phyloP scores from a whole-genome alignment of 768 basidiomycete genomes.

The Pisolithus microcarpus region DNA sequence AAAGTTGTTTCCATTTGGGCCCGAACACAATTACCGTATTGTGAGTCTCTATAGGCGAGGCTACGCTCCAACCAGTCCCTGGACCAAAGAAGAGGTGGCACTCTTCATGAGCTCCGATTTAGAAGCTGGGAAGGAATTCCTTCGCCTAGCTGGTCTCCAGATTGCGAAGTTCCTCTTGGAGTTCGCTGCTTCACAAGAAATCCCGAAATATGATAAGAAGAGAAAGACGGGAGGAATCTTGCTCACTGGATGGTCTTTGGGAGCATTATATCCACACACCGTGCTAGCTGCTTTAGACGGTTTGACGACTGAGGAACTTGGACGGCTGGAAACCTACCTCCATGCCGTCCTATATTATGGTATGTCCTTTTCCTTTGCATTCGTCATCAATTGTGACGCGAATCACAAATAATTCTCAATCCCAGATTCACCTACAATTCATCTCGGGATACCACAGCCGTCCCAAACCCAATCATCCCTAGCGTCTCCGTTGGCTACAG shows the following conservation, averaged over 20 bases:
- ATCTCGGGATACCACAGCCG: background rate
- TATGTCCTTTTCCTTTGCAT: background rate
- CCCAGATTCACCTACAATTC: background rate
- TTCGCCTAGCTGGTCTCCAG: conserved; percentile 2
- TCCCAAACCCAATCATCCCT: background rate
- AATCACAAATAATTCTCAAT: background rate
- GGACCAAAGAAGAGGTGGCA: background rate
- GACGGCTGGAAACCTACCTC: conserved; percentile 1
- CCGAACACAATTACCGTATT: background rate
- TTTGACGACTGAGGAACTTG: conserved; percentile 1
- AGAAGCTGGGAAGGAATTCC: conserved; percentile 1
- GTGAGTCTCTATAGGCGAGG: conserved; percentile 8
- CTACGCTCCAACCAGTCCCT: conserved; percentile 1
- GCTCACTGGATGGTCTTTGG: conserved; percentile 8
- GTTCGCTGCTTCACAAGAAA: conserved; percentile 2
- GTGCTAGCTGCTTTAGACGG: conserved; percentile 4
- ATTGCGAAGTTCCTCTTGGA: conserved; percentile 3
- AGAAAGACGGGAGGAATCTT: conserved; percentile 1
- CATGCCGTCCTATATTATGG: conserved; percentile 6
- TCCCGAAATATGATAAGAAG: conserved; percentile 1
- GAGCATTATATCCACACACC: background rate
- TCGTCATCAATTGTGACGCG: background rate
- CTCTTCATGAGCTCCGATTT: background rate
- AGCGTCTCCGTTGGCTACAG: background rate
- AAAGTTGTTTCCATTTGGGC: conserved; percentile 2